Evolutionary conservation across 2,329 filamentous ascomycete species (phyloP), one percentile per base, ranked within the genome.

Genomic region (Drechslerella coelobrocha): DNA sequence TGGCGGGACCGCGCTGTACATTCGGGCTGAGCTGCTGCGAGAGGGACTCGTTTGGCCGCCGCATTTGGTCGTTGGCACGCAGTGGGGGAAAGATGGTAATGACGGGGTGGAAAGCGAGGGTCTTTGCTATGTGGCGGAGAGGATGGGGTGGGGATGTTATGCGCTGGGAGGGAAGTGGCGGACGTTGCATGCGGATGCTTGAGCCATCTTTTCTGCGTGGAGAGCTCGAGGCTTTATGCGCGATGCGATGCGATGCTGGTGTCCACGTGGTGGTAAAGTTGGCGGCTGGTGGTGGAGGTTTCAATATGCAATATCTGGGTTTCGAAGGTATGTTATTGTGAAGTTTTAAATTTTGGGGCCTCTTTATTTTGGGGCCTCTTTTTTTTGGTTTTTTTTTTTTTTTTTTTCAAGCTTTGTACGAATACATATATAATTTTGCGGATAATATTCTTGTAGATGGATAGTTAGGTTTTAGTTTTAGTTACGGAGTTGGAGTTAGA

Each of bases 21-120:
- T 80, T 4, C 75, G 76, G 1, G 76, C 77, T 1, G 71, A 73
- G 2, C 61, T 79, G 2, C 68, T 80, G 9, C 72, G 77, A 5
- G 76, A 78, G 43, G 78, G 78, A 2, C 69, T 79, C 23, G 73
- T 72, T 2, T 79, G 79, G 54, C 78, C 79, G 3, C 75, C 76
- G 8, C 77, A 74, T 31, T 77, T 78, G 45, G 73, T 78, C 6
- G 75, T 78, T 9, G 78, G 78, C n/a, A 77, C 78, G 6, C 77
- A 76, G 1, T 79, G 78, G 78, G 73, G 74, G 8, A 75, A 75
- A 34, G 74, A 78, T 3, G 79, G 78, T 4, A 78, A 75, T 75
- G 76, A 77, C 14, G 79, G 78, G 1, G 75, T 79, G 21, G 78
- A 79, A 73, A 78, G 78, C 2, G 78, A 80, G 56, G 78, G 79